A percentile compares a stretch with the other conserved stretches of the same genome.
Conservation (phyloP, 1,284 basidiomycete genomes). For the Cryptococcus sp. region DNA sequence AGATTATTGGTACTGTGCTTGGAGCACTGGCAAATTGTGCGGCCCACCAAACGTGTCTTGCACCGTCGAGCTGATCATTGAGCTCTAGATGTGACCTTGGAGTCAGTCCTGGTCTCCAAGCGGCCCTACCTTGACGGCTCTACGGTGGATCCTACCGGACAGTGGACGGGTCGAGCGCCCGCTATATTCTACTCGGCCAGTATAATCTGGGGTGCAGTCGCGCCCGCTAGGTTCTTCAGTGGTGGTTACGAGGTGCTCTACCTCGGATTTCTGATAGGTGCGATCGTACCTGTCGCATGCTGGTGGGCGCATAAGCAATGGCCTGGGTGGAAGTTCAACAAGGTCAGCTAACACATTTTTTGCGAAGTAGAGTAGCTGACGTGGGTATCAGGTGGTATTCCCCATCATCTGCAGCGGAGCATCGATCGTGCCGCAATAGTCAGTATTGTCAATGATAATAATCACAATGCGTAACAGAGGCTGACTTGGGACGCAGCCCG, state of each 20-base stretch:
- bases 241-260: constrained; percentile 55
- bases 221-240: constrained; percentile 56
- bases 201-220: constrained; percentile 55
- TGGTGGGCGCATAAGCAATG: constrained; percentile 55
- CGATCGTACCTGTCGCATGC: constrained; percentile 51
- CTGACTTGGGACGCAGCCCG: constrained; percentile 38
- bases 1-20: constrained; percentile 56
- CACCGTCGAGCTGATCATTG: not conserved
- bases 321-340: constrained; percentile 47
- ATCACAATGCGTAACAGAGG: constrained; percentile 1
- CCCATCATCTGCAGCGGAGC: constrained; percentile 58
- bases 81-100: constrained; percentile 53
- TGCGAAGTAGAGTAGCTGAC: constrained; percentile 8
- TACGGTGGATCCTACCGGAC: constrained; percentile 55
- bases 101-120: constrained; percentile 50
- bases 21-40: constrained; percentile 56
- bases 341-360: constrained; percentile 25
- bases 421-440: constrained; percentile 52
- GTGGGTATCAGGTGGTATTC: constrained; percentile 50
- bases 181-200: constrained; percentile 54
- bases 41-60: constrained; percentile 1
- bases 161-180: constrained; percentile 53
- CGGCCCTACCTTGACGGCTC: constrained; percentile 50
- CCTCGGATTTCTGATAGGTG: constrained; percentile 56
- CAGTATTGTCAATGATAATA: not conserved